Percentiles rank a stretch among this genome's conserved stretches.
Conservation (phyloP, 2,329 filamentous ascomycete species). For the Sporothrix phasma region DNA sequence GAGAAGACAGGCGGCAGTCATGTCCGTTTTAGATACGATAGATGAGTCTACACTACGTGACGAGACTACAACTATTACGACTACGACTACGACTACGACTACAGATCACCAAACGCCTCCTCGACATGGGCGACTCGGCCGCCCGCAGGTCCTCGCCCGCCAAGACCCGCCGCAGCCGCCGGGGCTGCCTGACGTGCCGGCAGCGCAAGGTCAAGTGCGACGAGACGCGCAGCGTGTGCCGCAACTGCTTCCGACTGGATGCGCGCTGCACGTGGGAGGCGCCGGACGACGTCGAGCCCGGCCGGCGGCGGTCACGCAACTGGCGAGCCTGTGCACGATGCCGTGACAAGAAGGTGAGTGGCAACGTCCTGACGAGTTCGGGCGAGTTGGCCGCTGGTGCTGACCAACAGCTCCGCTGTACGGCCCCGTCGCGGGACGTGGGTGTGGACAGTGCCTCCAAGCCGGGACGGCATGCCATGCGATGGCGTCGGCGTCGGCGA, state of each 20-base stretch:
- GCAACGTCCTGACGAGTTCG: background rate
- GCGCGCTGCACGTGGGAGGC: background rate
- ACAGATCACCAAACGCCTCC: no score
- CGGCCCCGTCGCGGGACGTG: background rate
- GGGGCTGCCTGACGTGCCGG: slow-evolving; percentile 38
- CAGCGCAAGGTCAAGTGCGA: slow-evolving; percentile 49
- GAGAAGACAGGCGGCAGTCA: no score
- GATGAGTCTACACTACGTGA: no score
- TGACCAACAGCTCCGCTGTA: background rate
- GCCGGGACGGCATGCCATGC: background rate
- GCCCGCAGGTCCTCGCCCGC: background rate
- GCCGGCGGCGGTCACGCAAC: slow-evolving; percentile 2
- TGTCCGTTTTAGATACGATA: no score
- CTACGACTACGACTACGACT: no score
- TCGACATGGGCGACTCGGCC: background rate
- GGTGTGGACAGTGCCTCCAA: background rate
- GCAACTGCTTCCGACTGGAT: slow-evolving; percentile 44
- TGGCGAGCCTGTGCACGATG: slow-evolving; percentile 5
- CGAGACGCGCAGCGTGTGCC: slow-evolving; percentile 41
- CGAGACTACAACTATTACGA: no score
- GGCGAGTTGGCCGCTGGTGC: background rate
- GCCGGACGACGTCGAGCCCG: background rate
- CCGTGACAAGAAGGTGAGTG: slow-evolving; percentile 1
- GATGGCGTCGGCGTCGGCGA: background rate
- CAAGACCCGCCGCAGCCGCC: slow-evolving; percentile 1